Base-by-base conservation (phyloP, 306 rosid species). In the Glycine tomentella region DNA sequence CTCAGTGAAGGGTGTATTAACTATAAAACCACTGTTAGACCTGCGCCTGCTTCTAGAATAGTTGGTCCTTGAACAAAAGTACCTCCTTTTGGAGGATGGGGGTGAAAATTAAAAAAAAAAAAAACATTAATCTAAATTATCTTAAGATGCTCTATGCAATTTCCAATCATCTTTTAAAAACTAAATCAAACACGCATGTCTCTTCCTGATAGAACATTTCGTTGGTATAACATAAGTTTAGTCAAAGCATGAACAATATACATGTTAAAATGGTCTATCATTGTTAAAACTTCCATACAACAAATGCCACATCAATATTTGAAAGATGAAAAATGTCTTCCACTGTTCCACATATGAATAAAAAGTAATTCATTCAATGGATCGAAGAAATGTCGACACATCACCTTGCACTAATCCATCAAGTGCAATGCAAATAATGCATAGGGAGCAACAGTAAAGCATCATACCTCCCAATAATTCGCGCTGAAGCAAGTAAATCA, bases 401-500 rank as follows among this genome's bases (percentile, higher is more conserved):
- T 44, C 57, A 68, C 75, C 63, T 59, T 12, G 10, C 42, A 53
- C 12, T 40, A 52, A 46, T 74, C 36, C 65, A 71, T 76, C 58
- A 9, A 65, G 42, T 63, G 76, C 57, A 38, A 50, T 25, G 77
- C 36, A 44, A 33, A 25, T 59, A 44, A 45, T 68, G 73, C 52
- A 40, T 48, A 57, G 16, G 56, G 12, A 59, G 78, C 53, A 68
- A 57, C 15, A 9, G 3, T 5, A 33, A 11, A 49, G 44, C 71
- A 82, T 0, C 67, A 58, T 82, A 93, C 99, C 98, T 95, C 82
- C 99, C 99, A 84, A 93, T 84, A 83, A 95, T 81, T 63, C 99
- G 88, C 72, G 93, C 97, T 31, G 99, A 95, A 72, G 98, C 97
- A 74, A 95, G 92, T 64, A 93, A 90, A 84, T 93, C 99, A 85